These are phyloP conservation scores for Globisporangium carolinianum DNA, from an alignment of 352 stramenopile species.

Conservation along the genomic window DNA sequence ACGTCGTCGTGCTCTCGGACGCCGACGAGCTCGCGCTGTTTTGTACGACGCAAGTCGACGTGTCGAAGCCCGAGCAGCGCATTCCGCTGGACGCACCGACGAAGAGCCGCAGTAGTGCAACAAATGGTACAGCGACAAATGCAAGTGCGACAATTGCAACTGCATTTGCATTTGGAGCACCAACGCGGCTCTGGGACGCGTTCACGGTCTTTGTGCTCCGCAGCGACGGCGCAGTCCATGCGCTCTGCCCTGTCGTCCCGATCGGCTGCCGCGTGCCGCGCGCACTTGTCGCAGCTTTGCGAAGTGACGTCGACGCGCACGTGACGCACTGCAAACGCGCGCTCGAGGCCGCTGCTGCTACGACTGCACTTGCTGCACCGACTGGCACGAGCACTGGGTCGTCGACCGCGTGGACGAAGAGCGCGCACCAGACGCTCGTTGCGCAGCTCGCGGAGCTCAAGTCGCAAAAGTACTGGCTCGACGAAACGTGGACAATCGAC, in stretches of 20 bases:
- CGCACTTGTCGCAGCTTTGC: conserved; percentile 39
- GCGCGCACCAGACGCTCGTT: conserved; percentile 20
- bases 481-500: conserved; percentile 44
- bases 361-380: background rate
- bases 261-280: conserved; percentile 44
- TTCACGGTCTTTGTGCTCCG: conserved; percentile 74
- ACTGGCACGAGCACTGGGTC: background rate
- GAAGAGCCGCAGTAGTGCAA: conserved; percentile 20
- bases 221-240: conserved; percentile 62
- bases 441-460: conserved; percentile 53
- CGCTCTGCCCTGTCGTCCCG: conserved; percentile 62
- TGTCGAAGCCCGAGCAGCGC: conserved; percentile 64
- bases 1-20: conserved; percentile 70
- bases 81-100: conserved; percentile 46
- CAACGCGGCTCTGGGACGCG: conserved; percentile 53
- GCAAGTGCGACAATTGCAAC: conserved; percentile 21
- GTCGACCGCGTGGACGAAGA: background rate
- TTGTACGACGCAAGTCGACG: conserved; percentile 45
- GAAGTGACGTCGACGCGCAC: conserved; percentile 54
- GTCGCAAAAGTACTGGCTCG: conserved; percentile 81
- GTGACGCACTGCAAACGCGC: conserved; percentile 48
- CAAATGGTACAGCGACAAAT: conserved; percentile 1
- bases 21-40: conserved; percentile 71
- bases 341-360: conserved; percentile 13
- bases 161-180: conserved; percentile 51